Conservation (phyloP, 2,329 filamentous ascomycete genomes). For the Cladosporium oxysporum region DNA sequence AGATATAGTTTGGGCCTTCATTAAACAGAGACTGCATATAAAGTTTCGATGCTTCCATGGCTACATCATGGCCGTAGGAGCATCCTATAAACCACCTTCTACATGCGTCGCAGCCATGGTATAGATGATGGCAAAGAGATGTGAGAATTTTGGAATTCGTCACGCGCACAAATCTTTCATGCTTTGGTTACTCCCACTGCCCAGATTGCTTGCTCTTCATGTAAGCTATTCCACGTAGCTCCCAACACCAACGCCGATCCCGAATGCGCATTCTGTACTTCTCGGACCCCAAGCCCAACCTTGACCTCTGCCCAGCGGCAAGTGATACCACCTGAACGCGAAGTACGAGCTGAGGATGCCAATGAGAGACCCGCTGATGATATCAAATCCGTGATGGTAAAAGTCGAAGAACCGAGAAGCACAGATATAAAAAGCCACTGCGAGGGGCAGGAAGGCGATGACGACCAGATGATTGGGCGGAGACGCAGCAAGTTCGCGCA, state of each 20-base stretch:
- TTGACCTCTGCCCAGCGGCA: constrained; percentile 74
- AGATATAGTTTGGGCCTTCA: no score
- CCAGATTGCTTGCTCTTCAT: no score
- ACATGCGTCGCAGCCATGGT: no score
- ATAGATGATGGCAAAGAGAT: no score
- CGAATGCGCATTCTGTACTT: constrained; percentile 72
- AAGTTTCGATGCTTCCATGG: no score
- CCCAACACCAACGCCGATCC: constrained; percentile 54
- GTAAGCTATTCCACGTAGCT: constrained; percentile 18
- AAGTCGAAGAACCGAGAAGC: constrained; percentile 85
- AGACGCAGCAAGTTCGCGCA: constrained; percentile 71
- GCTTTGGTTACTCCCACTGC: no score
- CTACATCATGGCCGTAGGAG: no score
- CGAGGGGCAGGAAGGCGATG: constrained; percentile 70
- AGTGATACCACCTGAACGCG: constrained; percentile 81
- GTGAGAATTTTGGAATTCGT: no score
- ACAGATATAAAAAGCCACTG: constrained; percentile 74
- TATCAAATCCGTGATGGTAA: constrained; percentile 89
- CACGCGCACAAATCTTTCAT: no score
- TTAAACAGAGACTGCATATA: no score
- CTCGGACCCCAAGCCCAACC: constrained; percentile 90
- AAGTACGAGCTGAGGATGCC: constrained; percentile 71
- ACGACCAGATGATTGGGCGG: constrained; percentile 79
- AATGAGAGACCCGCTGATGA: constrained; percentile 80
- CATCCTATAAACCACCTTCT: no score